These are phyloP conservation scores for Penicillium sp. DNA, from an alignment of 2,329 filamentous ascomycete species.

Conservation along the genomic window DNA sequence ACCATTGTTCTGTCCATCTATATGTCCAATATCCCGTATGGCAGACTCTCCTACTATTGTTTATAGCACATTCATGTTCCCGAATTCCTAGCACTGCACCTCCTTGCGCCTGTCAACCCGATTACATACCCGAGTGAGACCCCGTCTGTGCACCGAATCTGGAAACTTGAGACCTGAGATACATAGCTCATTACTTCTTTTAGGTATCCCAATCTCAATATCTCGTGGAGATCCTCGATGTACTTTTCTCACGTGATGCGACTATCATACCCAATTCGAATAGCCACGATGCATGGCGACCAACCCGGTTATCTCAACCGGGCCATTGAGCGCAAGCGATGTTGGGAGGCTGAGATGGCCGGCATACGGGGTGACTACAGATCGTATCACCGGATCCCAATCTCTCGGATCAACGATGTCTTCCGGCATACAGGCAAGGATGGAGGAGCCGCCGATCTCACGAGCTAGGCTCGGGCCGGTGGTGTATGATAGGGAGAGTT, in stretches of 20 bases:
- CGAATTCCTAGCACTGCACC: constrained; percentile 12
- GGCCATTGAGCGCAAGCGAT: no score
- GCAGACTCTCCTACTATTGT: background rate
- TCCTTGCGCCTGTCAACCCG: constrained; percentile 18
- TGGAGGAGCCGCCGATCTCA: no score
- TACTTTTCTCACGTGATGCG: background rate
- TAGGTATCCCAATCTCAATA: background rate
- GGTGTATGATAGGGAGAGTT: no score
- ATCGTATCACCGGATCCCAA: no score
- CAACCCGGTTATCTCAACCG: no score
- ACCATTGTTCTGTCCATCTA: background rate
- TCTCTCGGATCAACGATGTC: no score
- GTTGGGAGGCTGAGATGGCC: no score
- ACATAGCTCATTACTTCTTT: background rate
- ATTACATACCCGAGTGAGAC: constrained; percentile 13
- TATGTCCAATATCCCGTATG: background rate
- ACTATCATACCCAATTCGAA: constrained; percentile 5
- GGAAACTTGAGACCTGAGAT: constrained; percentile 3
- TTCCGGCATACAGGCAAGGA: no score
- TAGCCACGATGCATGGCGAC: background rate
- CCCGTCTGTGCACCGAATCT: background rate
- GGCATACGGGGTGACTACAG: no score
- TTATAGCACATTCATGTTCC: constrained; percentile 13
- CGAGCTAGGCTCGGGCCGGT: no score
- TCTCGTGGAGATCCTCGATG: background rate